Conservation (phyloP, 2,329 filamentous ascomycete species). For the Fusarium burgessii region DNA sequence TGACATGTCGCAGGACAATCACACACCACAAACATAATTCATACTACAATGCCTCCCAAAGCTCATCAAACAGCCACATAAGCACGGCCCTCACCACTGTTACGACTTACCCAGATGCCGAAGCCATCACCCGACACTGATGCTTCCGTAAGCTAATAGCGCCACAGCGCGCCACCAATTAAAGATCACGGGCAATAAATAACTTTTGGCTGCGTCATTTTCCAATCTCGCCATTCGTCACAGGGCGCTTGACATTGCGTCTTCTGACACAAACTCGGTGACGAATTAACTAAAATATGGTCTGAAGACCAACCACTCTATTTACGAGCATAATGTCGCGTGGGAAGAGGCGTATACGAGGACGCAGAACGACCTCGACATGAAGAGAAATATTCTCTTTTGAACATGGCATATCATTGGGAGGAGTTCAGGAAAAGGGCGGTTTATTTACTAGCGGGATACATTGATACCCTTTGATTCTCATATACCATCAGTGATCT, state of each 20-base stretch:
- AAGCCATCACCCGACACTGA: neutral
- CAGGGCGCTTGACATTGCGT: neutral
- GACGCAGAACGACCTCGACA: neutral
- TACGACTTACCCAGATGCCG: conserved; percentile 1
- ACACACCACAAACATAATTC: neutral
- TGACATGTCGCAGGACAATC: neutral
- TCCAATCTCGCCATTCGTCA: neutral
- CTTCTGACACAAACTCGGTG: neutral
- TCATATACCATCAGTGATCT: neutral
- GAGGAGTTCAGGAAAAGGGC: conserved; percentile 22
- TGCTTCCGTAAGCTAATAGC: neutral
- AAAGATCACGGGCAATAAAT: neutral
- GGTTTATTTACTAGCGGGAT: neutral
- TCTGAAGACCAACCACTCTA: neutral
- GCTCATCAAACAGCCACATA: neutral
- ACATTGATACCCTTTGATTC: conserved; percentile 27
- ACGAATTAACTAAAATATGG: neutral
- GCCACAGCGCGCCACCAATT: neutral
- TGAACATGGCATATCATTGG: conserved; percentile 5
- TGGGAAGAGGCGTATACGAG: neutral
- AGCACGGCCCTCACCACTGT: conserved; percentile 7
- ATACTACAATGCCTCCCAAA: neutral
- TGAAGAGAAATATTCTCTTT: neutral
- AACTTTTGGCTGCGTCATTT: neutral
- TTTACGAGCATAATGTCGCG: neutral